A percentile compares a stretch with the other conserved stretches of the same genome.
phyloP scores from a whole-genome alignment of 2,329 filamentous ascomycete species.

The Hymenoscyphus fraxineus region DNA sequence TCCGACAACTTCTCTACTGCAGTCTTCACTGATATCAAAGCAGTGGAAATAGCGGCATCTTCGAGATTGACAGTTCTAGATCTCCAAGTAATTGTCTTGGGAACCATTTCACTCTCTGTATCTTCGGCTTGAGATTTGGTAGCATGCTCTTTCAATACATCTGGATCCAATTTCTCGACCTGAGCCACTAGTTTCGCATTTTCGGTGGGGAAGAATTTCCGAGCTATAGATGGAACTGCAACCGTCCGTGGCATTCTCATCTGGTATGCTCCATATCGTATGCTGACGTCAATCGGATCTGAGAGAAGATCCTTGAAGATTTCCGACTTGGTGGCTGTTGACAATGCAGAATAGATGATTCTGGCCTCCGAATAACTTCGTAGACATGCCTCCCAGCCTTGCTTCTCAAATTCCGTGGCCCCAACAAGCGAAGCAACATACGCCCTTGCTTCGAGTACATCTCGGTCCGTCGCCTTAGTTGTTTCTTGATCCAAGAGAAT shows the following conservation, averaged over 20 bases:
- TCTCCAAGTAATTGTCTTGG: conserved; percentile 80
- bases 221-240: conserved; percentile 73
- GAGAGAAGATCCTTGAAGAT: conserved; percentile 81
- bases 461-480: conserved; percentile 64
- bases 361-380: conserved; percentile 71
- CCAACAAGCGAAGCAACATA: conserved; percentile 77
- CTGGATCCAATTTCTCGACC: conserved; percentile 67
- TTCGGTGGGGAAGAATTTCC: conserved; percentile 69
- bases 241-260: conserved; percentile 81
- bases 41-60: conserved; percentile 85
- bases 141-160: conserved; percentile 57
- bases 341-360: conserved; percentile 77
- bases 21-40: conserved; percentile 65
- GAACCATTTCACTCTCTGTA: conserved; percentile 52
- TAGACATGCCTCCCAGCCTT: conserved; percentile 77
- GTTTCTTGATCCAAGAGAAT: conserved; percentile 59
- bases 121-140: conserved; percentile 48
- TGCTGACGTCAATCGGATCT: conserved; percentile 85
- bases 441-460: conserved; percentile 80
- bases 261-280: conserved; percentile 92
- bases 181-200: conserved; percentile 59
- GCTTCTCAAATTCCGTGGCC: conserved; percentile 79
- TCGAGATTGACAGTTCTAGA: conserved; percentile 82
- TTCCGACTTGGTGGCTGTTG: conserved; percentile 64
- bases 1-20: conserved; percentile 49